phyloP scores from a whole-genome alignment of 2,329 filamentous ascomycete species.

The Laburnicola sp. region DNA sequence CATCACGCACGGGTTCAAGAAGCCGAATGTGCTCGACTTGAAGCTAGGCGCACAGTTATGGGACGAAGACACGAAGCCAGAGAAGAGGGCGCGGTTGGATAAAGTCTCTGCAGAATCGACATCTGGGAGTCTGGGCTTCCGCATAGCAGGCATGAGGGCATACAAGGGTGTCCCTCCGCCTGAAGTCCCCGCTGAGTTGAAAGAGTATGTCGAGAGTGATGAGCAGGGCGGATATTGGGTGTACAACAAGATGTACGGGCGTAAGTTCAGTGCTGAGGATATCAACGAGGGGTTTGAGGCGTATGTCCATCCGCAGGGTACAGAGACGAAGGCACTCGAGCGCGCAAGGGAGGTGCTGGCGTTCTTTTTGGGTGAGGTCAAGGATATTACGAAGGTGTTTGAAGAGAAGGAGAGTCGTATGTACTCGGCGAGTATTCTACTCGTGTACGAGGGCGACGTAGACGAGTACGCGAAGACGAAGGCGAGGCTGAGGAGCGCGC shows the following conservation, averaged over 20 bases:
- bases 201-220: constrained; percentile 43
- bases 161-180: constrained; percentile 46
- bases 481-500: constrained; percentile 26
- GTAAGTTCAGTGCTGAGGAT: constrained; percentile 58
- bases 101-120: constrained; percentile 63
- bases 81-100: constrained; percentile 63
- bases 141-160: constrained; percentile 68
- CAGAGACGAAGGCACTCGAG: constrained; percentile 30
- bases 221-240: constrained; percentile 58
- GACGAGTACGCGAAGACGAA: constrained; percentile 55
- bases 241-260: constrained; percentile 69
- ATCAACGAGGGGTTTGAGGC: constrained; percentile 61
- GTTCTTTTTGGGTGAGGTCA: constrained; percentile 51
- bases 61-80: constrained; percentile 68
- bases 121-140: constrained; percentile 62
- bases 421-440: constrained; percentile 67
- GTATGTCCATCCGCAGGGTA: constrained; percentile 54
- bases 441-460: constrained; percentile 68
- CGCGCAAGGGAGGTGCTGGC: constrained; percentile 53
- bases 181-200: constrained; percentile 30
- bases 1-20: constrained; percentile 74
- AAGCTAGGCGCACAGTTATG: constrained; percentile 87
- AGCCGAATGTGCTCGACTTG: constrained; percentile 88
- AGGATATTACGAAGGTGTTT: constrained; percentile 59
- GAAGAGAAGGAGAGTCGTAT: constrained; percentile 67